Conservation (phyloP, 2,329 filamentous ascomycete species). For the Monilinia fructigena region DNA sequence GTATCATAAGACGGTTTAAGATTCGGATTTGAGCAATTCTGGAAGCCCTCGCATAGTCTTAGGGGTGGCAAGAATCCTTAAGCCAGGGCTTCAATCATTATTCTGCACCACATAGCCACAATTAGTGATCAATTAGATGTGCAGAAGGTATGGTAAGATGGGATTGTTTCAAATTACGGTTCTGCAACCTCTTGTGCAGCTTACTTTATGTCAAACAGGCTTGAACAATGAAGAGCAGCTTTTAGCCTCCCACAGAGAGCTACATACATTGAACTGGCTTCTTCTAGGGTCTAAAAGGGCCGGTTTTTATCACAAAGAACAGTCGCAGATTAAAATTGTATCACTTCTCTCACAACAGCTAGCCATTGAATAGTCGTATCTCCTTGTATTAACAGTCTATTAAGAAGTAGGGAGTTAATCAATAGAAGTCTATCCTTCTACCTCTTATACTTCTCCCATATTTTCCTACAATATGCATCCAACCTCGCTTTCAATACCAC, state of each 20-base stretch:
- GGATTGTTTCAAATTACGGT: neutral
- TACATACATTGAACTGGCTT: rapidly evolving
- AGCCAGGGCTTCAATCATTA: rapidly evolving
- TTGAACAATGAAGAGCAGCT: neutral
- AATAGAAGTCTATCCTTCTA: neutral
- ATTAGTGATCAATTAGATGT: neutral
- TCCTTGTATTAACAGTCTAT: neutral
- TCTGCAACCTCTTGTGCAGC: too few relatives aligned
- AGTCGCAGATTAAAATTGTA: neutral
- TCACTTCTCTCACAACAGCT: neutral
- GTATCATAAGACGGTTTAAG: neutral
- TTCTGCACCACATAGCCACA: rapidly evolving
- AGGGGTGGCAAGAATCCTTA: rapidly evolving
- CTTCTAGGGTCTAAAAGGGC: neutral
- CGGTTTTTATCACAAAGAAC: neutral
- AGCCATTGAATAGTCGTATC: neutral
- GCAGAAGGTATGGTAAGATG: rapidly evolving
- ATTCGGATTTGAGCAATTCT: neutral
- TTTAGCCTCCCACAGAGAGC: neutral
- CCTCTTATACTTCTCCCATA: too few relatives aligned
- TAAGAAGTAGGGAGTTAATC: neutral
- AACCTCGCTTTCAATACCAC: neutral
- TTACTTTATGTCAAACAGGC: neutral
- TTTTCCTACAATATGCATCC: too few relatives aligned
- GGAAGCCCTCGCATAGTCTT: neutral